A percentile compares a stretch with the other conserved stretches of the same genome.
Evolutionary conservation across 495 filamentous ascomycete species (phyloP).

Genomic region (Letharia columbiana): DNA sequence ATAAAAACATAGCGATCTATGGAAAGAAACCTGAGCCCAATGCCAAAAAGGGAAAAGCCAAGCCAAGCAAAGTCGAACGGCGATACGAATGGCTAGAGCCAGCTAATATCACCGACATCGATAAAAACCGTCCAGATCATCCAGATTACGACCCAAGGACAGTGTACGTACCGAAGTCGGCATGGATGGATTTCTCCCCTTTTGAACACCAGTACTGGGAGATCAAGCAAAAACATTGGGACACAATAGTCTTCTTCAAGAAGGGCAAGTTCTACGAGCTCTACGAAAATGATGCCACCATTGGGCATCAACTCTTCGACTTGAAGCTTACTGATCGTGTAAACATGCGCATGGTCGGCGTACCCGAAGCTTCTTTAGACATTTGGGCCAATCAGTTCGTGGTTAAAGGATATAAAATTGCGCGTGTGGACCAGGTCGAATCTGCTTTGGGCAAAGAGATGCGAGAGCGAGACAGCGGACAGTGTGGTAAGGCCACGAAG

Average conservation of each 20-base stretch:
- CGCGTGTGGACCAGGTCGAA: constrained; percentile 92
- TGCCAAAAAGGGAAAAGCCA: constrained; percentile 59
- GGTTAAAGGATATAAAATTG: constrained; percentile 91
- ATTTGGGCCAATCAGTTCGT: constrained; percentile 94
- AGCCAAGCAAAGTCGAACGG: constrained; percentile 59
- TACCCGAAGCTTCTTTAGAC: constrained; percentile 81
- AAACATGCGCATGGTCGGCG: constrained; percentile 98
- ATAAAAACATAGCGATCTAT: no score
- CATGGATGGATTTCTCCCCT: constrained; percentile 70
- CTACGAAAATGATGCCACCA: constrained; percentile 96
- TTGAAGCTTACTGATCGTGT: constrained; percentile 96
- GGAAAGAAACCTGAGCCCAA: constrained; percentile 25
- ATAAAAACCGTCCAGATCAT: constrained; percentile 68
- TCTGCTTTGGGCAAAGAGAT: constrained; percentile 95
- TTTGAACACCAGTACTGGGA: constrained; percentile 99
- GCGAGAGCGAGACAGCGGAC: constrained; percentile 69
- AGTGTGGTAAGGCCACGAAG: constrained; percentile 29
- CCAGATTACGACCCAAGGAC: constrained; percentile 90
- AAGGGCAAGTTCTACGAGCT: constrained; percentile 99
- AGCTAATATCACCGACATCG: constrained; percentile 71
- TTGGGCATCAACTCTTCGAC: constrained; percentile 95
- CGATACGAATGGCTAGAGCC: constrained; percentile 71
- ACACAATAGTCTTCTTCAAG: constrained; percentile 98
- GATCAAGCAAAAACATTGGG: constrained; percentile 96
- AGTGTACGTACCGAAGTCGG: constrained; percentile 72